phyloP scores from a whole-genome alignment of 2,329 filamentous ascomycete genomes.

The Talaromyces islandicus region DNA sequence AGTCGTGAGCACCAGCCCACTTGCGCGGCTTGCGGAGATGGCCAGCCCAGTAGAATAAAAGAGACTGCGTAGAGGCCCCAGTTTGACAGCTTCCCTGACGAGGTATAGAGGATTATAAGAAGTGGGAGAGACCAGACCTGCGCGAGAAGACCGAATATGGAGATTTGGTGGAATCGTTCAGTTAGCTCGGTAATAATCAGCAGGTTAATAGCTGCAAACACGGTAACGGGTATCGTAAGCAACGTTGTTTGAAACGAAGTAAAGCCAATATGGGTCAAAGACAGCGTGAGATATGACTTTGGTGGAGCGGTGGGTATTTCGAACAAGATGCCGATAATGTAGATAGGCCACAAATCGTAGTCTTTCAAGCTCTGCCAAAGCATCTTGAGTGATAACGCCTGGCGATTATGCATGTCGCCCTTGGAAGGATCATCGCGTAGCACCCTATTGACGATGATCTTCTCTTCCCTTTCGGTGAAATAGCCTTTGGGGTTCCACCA shows the following conservation, averaged over 20 bases:
- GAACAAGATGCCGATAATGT: constrained; percentile 36
- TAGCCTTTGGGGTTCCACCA: constrained; percentile 53
- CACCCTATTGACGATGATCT: constrained; percentile 60
- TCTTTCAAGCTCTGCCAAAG: constrained; percentile 47
- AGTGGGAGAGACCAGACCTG: constrained; percentile 50
- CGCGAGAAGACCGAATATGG: constrained; percentile 49
- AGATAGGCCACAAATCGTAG: constrained; percentile 44
- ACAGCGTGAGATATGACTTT: constrained; percentile 34
- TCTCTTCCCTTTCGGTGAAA: constrained; percentile 45
- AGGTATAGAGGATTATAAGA: constrained; percentile 45
- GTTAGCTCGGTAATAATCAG: constrained; percentile 49
- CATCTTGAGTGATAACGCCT: constrained; percentile 42
- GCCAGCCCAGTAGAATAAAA: constrained; percentile 50
- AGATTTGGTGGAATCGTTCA: constrained; percentile 50
- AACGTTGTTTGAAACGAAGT: constrained; percentile 56
- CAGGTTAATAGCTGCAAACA: constrained; percentile 53
- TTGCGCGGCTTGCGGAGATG: constrained; percentile 54
- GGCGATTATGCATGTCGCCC: constrained; percentile 51
- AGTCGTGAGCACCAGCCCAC: constrained; percentile 40
- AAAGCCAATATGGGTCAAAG: constrained; percentile 50
- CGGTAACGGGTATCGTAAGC: constrained; percentile 55
- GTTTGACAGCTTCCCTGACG: constrained; percentile 43
- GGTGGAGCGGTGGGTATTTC: constrained; percentile 33
- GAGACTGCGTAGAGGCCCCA: constrained; percentile 51
- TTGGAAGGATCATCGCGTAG: constrained; percentile 49